These are phyloP conservation scores for Acer campestre DNA, from an alignment of 345 rosid species.

Conservation along the genomic window DNA sequence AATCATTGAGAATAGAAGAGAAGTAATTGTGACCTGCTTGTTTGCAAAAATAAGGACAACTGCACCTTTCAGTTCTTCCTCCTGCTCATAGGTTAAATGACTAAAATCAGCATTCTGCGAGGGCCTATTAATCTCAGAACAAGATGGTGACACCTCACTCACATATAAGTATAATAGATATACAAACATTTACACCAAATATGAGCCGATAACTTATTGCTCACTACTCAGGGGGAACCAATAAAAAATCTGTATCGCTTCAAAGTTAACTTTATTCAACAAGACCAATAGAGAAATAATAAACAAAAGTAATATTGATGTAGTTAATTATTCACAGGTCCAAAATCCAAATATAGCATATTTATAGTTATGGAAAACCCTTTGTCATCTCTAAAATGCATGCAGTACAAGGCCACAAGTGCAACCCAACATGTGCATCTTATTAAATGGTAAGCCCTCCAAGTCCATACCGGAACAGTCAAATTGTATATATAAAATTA, in stretches of 20 bases:
- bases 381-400: background rate
- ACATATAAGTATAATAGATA: background rate
- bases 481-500: background rate
- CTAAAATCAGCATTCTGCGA: background rate
- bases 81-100: constrained; percentile 35
- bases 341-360: background rate
- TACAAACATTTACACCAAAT: background rate
- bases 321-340: background rate
- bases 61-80: constrained; percentile 71
- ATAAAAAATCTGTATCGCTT: background rate
- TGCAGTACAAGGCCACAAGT: background rate
- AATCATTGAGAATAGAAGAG: background rate
- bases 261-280: background rate
- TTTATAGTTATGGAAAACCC: background rate
- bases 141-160: background rate
- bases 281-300: background rate
- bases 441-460: background rate
- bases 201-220: background rate
- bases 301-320: background rate
- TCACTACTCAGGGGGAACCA: background rate
- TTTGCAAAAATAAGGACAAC: constrained; percentile 66
- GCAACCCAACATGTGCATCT: background rate
- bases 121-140: background rate
- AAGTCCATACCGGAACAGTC: background rate
- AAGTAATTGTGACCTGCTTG: constrained; percentile 47